phyloP scores from a whole-genome alignment of 257 asterid genomes.

The Anisodus acutangulus region DNA sequence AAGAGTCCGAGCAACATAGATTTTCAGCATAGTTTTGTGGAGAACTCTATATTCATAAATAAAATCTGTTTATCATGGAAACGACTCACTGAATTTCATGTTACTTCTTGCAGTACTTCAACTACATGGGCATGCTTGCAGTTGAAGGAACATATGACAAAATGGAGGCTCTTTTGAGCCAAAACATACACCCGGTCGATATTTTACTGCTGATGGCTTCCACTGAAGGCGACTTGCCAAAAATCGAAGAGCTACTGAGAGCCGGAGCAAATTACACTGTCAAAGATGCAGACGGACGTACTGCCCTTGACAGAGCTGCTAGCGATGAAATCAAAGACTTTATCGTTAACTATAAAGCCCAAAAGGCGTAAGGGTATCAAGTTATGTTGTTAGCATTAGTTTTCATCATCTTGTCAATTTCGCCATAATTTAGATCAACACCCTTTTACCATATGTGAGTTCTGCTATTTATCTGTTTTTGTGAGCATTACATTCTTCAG shows the following conservation, averaged over 20 bases:
- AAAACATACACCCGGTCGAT: slow-evolving; percentile 89
- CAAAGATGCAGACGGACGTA: slow-evolving; percentile 81
- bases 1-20: no score
- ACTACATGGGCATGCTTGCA: slow-evolving; percentile 98
- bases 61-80: neutral
- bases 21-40: neutral
- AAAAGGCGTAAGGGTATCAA: slow-evolving; percentile 54
- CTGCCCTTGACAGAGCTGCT: slow-evolving; percentile 79
- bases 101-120: slow-evolving; percentile 65
- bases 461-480: neutral
- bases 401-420: neutral
- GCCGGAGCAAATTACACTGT: slow-evolving; percentile 88
- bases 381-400: neutral
- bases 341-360: slow-evolving; percentile 65
- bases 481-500: neutral
- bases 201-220: slow-evolving; percentile 86
- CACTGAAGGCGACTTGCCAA: slow-evolving; percentile 80
- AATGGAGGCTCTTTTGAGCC: slow-evolving; percentile 83
- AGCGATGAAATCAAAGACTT: slow-evolving; percentile 69
- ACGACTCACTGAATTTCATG: neutral
- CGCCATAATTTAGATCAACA: neutral
- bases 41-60: neutral
- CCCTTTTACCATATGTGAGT: neutral
- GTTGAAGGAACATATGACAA: slow-evolving; percentile 91
- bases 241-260: slow-evolving; percentile 79